Evolutionary conservation across 2,329 filamentous ascomycete genomes (phyloP).

Genomic region (Fusarium tupiense): DNA sequence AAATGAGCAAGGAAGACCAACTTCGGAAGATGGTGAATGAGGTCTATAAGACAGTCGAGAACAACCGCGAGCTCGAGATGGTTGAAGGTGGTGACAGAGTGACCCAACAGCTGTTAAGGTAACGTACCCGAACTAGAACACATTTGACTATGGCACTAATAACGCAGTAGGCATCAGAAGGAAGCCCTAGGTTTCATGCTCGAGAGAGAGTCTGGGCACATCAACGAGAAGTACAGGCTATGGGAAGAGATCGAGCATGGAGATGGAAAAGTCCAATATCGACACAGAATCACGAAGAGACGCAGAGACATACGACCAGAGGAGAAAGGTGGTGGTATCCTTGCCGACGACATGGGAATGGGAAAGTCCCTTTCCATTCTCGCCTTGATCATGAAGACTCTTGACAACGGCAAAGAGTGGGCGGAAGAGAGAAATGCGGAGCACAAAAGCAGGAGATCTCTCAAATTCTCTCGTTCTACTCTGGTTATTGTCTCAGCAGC

Average conservation of each 20-base stretch:
- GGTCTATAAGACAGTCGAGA: conserved; percentile 3
- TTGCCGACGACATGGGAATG: conserved; percentile 17
- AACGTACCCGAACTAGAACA: rapidly evolving
- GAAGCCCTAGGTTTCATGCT: conserved; percentile 15
- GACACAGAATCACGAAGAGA: conserved; percentile 2
- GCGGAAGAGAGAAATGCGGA: background rate
- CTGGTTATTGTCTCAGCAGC: background rate
- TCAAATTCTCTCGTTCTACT: background rate
- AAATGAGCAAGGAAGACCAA: background rate
- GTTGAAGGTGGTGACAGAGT: conserved; percentile 5
- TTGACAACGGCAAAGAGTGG: background rate
- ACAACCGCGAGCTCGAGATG: background rate
- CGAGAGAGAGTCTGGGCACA: background rate
- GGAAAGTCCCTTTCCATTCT: conserved; percentile 8
- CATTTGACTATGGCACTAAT: rapidly evolving
- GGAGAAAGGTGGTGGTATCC: background rate
- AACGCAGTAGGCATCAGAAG: background rate
- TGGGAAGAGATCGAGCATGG: background rate
- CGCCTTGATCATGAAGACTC: conserved; percentile 2
- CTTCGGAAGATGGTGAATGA: conserved; percentile 16
- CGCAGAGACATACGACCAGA: background rate
- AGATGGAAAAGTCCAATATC: background rate
- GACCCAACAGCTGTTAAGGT: background rate
- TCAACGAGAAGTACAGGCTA: background rate
- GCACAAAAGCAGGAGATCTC: background rate